Evolutionary conservation across 305 asterid genomes (phyloP).

Genomic region (Galium porrigens): DNA sequence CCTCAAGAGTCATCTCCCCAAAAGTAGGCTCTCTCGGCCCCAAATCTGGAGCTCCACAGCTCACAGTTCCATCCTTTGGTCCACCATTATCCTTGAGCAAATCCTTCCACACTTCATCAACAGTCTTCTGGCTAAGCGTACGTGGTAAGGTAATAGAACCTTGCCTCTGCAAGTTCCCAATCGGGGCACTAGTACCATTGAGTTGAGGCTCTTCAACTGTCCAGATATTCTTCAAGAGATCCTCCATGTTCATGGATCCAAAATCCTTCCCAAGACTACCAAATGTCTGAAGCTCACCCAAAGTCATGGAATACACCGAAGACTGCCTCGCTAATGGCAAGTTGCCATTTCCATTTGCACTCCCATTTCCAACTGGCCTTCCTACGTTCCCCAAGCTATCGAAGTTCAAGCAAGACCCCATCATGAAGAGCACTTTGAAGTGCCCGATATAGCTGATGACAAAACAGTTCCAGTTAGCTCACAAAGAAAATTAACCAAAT

Average conservation of each 20-base stretch:
- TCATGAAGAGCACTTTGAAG: constrained; percentile 23
- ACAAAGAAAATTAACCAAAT: background rate
- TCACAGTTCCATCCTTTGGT: constrained; percentile 25
- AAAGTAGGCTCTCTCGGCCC: constrained; percentile 54
- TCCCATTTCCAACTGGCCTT: constrained; percentile 23
- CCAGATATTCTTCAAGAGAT: constrained; percentile 82
- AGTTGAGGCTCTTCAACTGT: constrained; percentile 74
- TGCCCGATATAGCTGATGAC: background rate
- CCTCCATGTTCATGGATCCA: constrained; percentile 96
- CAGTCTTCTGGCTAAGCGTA: constrained; percentile 74
- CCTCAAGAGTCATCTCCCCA: constrained; percentile 85
- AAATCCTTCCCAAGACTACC: constrained; percentile 74
- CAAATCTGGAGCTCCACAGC: constrained; percentile 23
- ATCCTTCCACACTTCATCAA: constrained; percentile 89
- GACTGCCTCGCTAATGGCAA: constrained; percentile 62
- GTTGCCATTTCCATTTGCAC: background rate
- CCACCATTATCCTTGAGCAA: constrained; percentile 38
- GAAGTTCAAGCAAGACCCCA: constrained; percentile 73
- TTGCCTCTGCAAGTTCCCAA: constrained; percentile 65
- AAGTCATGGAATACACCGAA: constrained; percentile 67
- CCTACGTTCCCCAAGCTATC: constrained; percentile 38
- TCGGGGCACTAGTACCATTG: constrained; percentile 19
- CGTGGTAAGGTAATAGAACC: constrained; percentile 78
- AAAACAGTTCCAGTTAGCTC: background rate
- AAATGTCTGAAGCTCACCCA: constrained; percentile 82